Base-by-base conservation (phyloP, 768 basidiomycete genomes). In the Russula emetica region DNA sequence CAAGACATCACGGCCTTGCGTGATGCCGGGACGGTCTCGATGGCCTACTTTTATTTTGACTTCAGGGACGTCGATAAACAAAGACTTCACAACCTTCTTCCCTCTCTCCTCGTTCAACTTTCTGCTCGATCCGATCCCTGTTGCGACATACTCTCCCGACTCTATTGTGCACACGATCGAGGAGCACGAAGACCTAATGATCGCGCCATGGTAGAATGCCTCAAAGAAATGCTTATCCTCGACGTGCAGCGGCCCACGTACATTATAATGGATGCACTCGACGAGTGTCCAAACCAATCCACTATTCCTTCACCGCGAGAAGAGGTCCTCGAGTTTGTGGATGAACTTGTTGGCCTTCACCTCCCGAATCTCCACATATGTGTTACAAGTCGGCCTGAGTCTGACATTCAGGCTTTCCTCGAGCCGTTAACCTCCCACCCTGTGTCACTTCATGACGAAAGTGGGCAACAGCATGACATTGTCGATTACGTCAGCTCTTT, bases 211-310 rank as follows among this genome's bases (percentile, higher is more conserved):
- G 54, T 47, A 5, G 34, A 45, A 44, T 62, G 54, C 13, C 54
- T 62, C 3, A 55, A 26, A n/a, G 45, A 62, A n/a, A 62, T 62
- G 54, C 61, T 62, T n/a, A 56, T 16, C 8, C 16, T 26, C 45
- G 7, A 32, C 1, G 18, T 8, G 5, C 42, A 53, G 6, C 13
- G 18, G 8, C 54, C 61, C 4, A 40, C 53, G 16, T 62, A 55
- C 38, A 56, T 62, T 11, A 62, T 62, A 8, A 14, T 62, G n/a
- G 61, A 62, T 24, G 61, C 54, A 8, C 61, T 62, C 24, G 61
- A 62, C 18, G 61, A 62, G 42, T 62, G 45, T 14, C 54, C 61
- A 3, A 62, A 26, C 2, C n/a, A 26, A 2, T 47, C 54, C 16
- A 36, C 42, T 2, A 34, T 54, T 13, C 54, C 55, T 9, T 40